Conservation (phyloP, 2,329 filamentous ascomycete genomes). For the Bimuria novae-zelandiae region DNA sequence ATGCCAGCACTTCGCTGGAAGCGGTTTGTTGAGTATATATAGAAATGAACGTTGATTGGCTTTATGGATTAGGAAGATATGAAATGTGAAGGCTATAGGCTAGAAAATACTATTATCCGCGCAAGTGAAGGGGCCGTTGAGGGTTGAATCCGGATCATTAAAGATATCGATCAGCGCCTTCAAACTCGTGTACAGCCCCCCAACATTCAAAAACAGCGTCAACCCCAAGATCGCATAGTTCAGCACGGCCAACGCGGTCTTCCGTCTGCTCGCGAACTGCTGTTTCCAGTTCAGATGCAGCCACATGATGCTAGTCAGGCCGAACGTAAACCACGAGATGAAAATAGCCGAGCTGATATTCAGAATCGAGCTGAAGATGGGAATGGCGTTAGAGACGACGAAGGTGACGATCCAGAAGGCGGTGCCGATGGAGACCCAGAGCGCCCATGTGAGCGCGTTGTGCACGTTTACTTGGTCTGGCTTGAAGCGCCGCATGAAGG, state of each 20-base stretch:
- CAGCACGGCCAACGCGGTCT: constrained; percentile 24
- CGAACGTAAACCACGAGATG: constrained; percentile 35
- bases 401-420: constrained; percentile 34
- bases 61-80: too few species aligned
- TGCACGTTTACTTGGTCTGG: constrained; percentile 19
- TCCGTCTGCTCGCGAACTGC: constrained; percentile 26
- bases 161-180: constrained; percentile 27
- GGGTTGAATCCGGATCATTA: constrained; percentile 26
- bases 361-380: constrained; percentile 32
- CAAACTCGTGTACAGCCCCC: constrained; percentile 34
- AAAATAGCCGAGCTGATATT: constrained; percentile 32
- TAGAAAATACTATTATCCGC: constrained; percentile 25
- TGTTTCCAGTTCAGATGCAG: constrained; percentile 35
- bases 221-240: constrained; percentile 29
- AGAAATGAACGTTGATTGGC: too few species aligned
- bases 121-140: constrained; percentile 36
- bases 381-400: constrained; percentile 35
- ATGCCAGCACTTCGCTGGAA: too few species aligned
- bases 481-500: constrained; percentile 25
- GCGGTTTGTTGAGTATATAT: too few species aligned
- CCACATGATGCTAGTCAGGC: constrained; percentile 35
- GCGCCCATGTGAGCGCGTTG: constrained; percentile 20
- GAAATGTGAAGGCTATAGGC: too few species aligned
- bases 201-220: constrained; percentile 30
- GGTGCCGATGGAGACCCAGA: constrained; percentile 29